Evolutionary conservation across 164 flowering plant species (phyloP).

Genomic region (Vitis amurensis): DNA sequence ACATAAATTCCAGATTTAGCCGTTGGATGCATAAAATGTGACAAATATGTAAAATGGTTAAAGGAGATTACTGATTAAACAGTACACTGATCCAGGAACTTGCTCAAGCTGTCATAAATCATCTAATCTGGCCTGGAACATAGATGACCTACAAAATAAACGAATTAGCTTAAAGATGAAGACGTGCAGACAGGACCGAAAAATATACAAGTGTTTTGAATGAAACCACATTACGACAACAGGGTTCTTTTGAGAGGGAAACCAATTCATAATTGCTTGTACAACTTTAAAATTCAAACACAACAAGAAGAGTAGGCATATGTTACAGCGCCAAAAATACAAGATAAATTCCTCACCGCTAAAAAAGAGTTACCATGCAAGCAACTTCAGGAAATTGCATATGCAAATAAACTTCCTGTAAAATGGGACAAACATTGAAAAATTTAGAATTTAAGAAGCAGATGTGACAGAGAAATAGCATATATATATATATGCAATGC

Average conservation of each 20-base stretch:
- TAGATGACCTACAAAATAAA: constrained; percentile 27
- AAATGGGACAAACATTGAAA: constrained; percentile 6
- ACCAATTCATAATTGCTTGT: too few species aligned
- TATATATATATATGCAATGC: not conserved
- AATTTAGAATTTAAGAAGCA: not conserved
- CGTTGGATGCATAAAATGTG: not conserved
- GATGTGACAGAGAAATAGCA: not conserved
- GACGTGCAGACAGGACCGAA: not conserved
- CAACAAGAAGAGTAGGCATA: not conserved
- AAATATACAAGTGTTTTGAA: not conserved
- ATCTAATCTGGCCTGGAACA: constrained; percentile 18
- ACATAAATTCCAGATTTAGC: not conserved
- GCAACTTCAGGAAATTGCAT: constrained; percentile 57
- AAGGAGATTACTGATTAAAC: constrained; percentile 12
- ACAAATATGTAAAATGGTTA: not conserved
- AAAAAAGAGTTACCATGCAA: constrained; percentile 9
- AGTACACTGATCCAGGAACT: constrained; percentile 21
- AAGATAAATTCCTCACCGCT: constrained; percentile 32
- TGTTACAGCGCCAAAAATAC: not conserved
- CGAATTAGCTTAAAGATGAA: not conserved
- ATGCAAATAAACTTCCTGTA: constrained; percentile 69
- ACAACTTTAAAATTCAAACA: too few species aligned
- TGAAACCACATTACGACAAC: not conserved
- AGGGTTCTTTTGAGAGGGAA: not conserved
- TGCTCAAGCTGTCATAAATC: constrained; percentile 18